Conservation (phyloP, 495 filamentous ascomycete species). For the Aspergillus heteromorphus region DNA sequence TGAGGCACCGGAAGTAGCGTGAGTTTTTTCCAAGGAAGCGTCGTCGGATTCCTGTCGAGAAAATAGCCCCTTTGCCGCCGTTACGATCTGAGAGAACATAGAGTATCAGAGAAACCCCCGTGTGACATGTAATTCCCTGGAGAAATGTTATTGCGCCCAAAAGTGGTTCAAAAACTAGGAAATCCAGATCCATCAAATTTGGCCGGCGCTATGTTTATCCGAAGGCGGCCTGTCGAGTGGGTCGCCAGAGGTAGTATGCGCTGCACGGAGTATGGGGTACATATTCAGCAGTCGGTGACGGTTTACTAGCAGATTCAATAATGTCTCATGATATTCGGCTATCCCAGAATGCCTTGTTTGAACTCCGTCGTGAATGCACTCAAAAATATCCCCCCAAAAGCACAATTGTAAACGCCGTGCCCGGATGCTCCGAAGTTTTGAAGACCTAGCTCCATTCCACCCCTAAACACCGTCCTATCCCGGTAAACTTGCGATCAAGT, state of each 20-base stretch:
- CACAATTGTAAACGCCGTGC: neutral
- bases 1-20: conserved; percentile 14
- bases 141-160: conserved; percentile 16
- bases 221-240: conserved; percentile 12
- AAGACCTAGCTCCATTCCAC: neutral
- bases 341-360: neutral
- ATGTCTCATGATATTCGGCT: neutral
- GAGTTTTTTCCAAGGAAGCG: conserved; percentile 11
- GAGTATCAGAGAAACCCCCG: conserved; percentile 15
- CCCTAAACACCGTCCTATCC: neutral
- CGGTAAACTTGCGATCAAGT: neutral
- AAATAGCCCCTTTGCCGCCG: conserved; percentile 41
- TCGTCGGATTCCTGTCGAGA: conserved; percentile 24
- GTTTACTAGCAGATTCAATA: neutral
- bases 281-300: neutral
- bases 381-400: neutral
- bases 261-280: neutral
- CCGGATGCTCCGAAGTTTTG: neutral
- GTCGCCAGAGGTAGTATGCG: neutral
- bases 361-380: neutral
- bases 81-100: conserved; percentile 45
- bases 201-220: conserved; percentile 33
- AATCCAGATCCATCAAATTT: conserved; percentile 31
- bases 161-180: conserved; percentile 2
- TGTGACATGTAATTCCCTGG: neutral